A percentile compares a stretch with the other conserved stretches of the same genome.
Evolutionary conservation across 2,329 filamentous ascomycete species (phyloP).

Genomic region (Colletotrichum sp.): DNA sequence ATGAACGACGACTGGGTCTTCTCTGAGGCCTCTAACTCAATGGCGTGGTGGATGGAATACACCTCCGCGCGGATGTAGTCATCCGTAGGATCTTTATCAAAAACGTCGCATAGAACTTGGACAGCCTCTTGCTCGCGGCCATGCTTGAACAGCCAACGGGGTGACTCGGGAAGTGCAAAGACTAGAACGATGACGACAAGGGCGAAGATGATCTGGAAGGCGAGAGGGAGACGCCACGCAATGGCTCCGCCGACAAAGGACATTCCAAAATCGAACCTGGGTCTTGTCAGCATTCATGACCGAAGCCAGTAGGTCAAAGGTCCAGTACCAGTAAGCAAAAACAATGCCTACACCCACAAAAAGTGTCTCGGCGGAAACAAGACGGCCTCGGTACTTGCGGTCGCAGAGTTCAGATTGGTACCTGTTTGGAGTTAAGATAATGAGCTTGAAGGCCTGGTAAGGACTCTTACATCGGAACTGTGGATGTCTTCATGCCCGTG

Average conservation of each 20-base stretch:
- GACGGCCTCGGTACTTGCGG: slow-evolving; percentile 43
- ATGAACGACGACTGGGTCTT: slow-evolving; percentile 40
- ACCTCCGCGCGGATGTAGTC: slow-evolving; percentile 37
- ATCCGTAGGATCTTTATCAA: slow-evolving; percentile 40
- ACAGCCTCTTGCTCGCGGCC: slow-evolving; percentile 39
- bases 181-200: slow-evolving; percentile 37
- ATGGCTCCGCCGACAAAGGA: slow-evolving; percentile 32
- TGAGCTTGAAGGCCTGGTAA: neutral
- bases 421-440: neutral
- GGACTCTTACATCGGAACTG: slow-evolving; percentile 35
- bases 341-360: slow-evolving; percentile 46
- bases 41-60: slow-evolving; percentile 43
- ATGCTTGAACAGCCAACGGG: slow-evolving; percentile 43
- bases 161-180: slow-evolving; percentile 43
- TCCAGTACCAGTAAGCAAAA: slow-evolving; percentile 33
- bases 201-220: slow-evolving; percentile 39
- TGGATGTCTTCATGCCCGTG: slow-evolving; percentile 38
- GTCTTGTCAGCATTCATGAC: neutral
- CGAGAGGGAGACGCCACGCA: slow-evolving; percentile 28
- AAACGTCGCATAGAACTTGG: slow-evolving; percentile 40
- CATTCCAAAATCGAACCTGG: slow-evolving; percentile 37
- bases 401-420: slow-evolving; percentile 51
- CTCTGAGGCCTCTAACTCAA: slow-evolving; percentile 37
- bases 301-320: too few species aligned
- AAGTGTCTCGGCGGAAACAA: slow-evolving; percentile 42